These are phyloP conservation scores for Santalum album DNA, from an alignment of 164 flowering plant species.

Conservation along the genomic window DNA sequence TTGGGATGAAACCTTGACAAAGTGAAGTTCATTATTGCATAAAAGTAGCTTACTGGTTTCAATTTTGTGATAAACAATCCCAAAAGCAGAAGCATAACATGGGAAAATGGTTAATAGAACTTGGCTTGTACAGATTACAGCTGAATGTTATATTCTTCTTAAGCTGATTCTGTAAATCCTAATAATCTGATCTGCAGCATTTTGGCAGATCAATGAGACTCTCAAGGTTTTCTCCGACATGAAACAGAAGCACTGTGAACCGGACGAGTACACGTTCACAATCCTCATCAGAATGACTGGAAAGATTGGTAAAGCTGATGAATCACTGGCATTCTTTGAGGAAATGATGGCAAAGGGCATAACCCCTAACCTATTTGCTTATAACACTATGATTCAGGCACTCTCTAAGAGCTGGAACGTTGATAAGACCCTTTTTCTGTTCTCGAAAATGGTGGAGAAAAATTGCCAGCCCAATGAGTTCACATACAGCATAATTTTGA, in stretches of 20 bases:
- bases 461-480: conserved; percentile 83
- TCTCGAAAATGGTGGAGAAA: conserved; percentile 71
- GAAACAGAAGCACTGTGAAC: conserved; percentile 67
- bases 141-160: too few species aligned
- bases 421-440: conserved; percentile 56
- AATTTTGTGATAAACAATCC: too few species aligned
- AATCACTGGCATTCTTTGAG: conserved; percentile 55
- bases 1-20: too few species aligned
- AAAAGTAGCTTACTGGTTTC: too few species aligned
- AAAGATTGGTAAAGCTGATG: conserved; percentile 48
- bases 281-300: conserved; percentile 82
- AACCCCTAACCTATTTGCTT: conserved; percentile 53
- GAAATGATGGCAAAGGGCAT: conserved; percentile 69
- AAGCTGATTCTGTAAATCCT: conserved; percentile 10
- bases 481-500: conserved; percentile 66
- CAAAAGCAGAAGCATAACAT: too few species aligned
- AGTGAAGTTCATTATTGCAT: too few species aligned
- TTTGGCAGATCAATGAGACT: conserved; percentile 63
- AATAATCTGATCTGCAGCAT: conserved; percentile 41
- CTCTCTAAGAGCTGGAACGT: conserved; percentile 58
- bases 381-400: conserved; percentile 76
- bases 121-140: too few species aligned
- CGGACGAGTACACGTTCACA: conserved; percentile 82
- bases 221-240: conserved; percentile 70
- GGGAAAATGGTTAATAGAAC: too few species aligned